Evolutionary conservation across 345 rosid species (phyloP).

Genomic region (Ricinus communis): DNA sequence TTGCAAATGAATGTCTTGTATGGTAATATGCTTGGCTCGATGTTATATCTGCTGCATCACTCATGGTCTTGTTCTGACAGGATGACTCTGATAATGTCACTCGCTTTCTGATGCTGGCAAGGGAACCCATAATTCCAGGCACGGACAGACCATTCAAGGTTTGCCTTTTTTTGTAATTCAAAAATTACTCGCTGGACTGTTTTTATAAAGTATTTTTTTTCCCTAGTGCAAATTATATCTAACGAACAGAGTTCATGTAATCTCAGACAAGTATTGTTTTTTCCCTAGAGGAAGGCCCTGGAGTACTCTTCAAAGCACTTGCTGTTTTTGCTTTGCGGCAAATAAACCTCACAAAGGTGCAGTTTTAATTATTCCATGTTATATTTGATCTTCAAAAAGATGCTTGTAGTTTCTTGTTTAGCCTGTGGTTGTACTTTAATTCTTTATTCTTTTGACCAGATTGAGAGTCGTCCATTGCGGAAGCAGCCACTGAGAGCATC

Average conservation of each 20-base stretch:
- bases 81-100: conserved; percentile 89
- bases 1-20: conserved; percentile 19
- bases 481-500: conserved; percentile 60
- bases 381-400: not conserved
- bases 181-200: not conserved
- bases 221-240: not conserved
- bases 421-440: not conserved
- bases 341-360: conserved; percentile 86
- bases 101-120: conserved; percentile 92
- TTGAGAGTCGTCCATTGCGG: conserved; percentile 93
- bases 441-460: conserved; percentile 44
- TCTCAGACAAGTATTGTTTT: conserved; percentile 91
- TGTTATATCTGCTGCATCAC: not conserved
- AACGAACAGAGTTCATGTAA: conserved; percentile 19
- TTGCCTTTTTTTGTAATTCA: conserved; percentile 19
- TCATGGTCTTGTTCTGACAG: conserved; percentile 33
- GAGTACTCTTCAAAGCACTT: conserved; percentile 96
- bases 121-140: conserved; percentile 97
- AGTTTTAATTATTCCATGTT: not conserved
- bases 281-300: conserved; percentile 97
- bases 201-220: not conserved
- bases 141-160: conserved; percentile 88
- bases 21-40: not conserved
- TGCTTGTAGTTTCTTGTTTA: conserved; percentile 3
- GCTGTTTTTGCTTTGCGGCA: conserved; percentile 91